Evolutionary conservation across 768 basidiomycete species (phyloP).

Genomic region (Cyclocybe cylindracea): DNA sequence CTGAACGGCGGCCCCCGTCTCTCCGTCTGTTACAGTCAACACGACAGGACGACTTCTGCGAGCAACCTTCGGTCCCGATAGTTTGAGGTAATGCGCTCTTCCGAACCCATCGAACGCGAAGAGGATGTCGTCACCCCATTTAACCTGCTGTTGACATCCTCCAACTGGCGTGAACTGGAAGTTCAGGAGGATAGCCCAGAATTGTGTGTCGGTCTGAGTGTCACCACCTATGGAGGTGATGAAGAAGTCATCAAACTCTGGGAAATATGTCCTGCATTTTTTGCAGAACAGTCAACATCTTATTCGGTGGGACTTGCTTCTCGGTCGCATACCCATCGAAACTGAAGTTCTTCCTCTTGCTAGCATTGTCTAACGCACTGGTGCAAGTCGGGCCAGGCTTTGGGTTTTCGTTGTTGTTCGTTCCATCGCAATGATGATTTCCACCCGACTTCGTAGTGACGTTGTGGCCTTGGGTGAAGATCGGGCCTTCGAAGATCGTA

Average conservation of each 20-base stretch:
- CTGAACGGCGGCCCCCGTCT: conserved; percentile 27
- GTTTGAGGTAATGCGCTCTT: conserved; percentile 31
- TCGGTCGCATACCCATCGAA: conserved; percentile 43
- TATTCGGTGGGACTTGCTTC: too few species aligned
- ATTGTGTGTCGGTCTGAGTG: conserved; percentile 28
- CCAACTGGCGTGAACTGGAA: conserved; percentile 36
- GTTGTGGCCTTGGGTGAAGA: conserved; percentile 41
- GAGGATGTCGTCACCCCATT: conserved; percentile 28
- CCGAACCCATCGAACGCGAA: conserved; percentile 41
- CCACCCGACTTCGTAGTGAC: conserved; percentile 39
- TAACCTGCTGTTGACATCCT: conserved; percentile 41
- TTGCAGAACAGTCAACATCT: background rate
- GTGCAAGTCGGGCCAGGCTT: conserved; percentile 41
- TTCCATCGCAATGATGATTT: conserved; percentile 45
- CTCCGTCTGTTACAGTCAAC: conserved; percentile 39
- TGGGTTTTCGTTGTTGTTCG: conserved; percentile 34
- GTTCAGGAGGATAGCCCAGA: conserved; percentile 38
- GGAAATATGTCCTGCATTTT: conserved; percentile 27
- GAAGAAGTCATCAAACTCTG: conserved; percentile 43
- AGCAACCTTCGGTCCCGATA: conserved; percentile 29
- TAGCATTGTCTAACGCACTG: conserved; percentile 44
- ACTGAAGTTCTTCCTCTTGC: conserved; percentile 26
- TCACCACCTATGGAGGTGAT: conserved; percentile 37
- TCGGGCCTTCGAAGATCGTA: conserved; percentile 40
- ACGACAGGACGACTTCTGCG: conserved; percentile 22